A percentile compares a stretch with the other conserved stretches of the same genome.
Conservation (phyloP, 2,329 filamentous ascomycete genomes). For the Claviceps sp. region DNA sequence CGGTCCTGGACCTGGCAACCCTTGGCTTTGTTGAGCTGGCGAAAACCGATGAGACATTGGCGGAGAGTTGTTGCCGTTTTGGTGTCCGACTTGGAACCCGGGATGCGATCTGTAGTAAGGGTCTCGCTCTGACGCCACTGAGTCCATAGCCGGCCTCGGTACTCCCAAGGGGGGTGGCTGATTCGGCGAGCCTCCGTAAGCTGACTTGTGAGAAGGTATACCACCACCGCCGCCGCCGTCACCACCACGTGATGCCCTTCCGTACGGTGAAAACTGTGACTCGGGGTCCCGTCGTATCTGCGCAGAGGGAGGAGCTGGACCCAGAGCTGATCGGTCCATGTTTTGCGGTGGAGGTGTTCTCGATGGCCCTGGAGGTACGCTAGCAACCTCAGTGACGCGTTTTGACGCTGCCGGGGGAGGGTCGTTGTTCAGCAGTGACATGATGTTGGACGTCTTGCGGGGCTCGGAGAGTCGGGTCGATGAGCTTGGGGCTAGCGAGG, state of each 20-base stretch:
- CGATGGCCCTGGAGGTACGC: constrained; percentile 26
- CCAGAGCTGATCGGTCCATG: constrained; percentile 25
- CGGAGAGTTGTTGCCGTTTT: constrained; percentile 29
- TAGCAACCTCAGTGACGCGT: constrained; percentile 34
- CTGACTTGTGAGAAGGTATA: constrained; percentile 43
- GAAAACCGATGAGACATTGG: constrained; percentile 34
- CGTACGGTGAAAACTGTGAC: constrained; percentile 32
- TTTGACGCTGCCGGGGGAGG: constrained; percentile 40
- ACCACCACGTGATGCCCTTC: constrained; percentile 14
- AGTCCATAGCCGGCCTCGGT: constrained; percentile 30
- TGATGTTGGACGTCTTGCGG: constrained; percentile 49
- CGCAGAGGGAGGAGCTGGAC: constrained; percentile 22
- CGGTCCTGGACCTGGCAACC: neutral
- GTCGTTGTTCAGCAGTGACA: constrained; percentile 50
- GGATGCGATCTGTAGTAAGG: constrained; percentile 30
- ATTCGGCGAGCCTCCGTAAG: constrained; percentile 33
- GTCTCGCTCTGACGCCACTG: constrained; percentile 28
- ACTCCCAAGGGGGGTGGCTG: constrained; percentile 32
- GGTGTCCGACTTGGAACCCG: constrained; percentile 21
- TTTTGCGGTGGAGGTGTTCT: constrained; percentile 36
- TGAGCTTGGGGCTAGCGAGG: constrained; percentile 1
- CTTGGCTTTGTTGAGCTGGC: constrained; percentile 24
- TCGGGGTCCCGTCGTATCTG: constrained; percentile 38
- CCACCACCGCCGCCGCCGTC: constrained; percentile 24
- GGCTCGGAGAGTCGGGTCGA: constrained; percentile 30